Evolutionary conservation across 2,329 filamentous ascomycete genomes (phyloP), one percentile per base, ranked within the genome.

Genomic region (Fusarium sp.): DNA sequence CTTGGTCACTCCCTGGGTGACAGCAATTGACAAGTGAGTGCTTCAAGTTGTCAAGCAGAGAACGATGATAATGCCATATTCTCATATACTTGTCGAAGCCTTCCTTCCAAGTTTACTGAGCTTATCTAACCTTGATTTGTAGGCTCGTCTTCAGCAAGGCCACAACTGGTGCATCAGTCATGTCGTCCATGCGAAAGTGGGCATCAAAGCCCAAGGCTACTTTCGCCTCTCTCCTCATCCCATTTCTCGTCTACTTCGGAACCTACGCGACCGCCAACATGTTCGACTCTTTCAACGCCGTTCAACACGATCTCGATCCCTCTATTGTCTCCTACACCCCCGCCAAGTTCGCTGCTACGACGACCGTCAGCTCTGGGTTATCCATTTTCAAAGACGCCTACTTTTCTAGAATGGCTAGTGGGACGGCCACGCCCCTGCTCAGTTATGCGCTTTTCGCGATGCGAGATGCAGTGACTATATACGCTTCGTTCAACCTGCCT

Each of bases 181-280:
- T 61, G 31, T 70, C 72, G 6, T 71, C 71, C 10, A 40, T 74
- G 40, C 58, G 57, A 13, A 69, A 68, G n/a, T 73, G 70, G 72
- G 63, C 57, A 5, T 66, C 66, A 26, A 71, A 69, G 20, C 72
- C 72, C 15, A 73, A 62, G 20, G 63, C 69, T 10, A 60, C 70
- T 9, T 51, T 74, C 13, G 69, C 57, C 4, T 63, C 68, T 8
- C 68, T 73, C 28, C 66, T 74, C 34, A 58, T 74, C 28, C 72
- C 72, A 1, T 72, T 73, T 20, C 71, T 74, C 10, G 72, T 74
- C 50, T 74, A 74, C 42, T 74, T 74, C 40, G 72, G 72, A 44
- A 74, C 72, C 26, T 74, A 74, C 28, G 72, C 72, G 3, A 74
- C 72, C 1, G 71, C 72, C 44, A 74, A 74, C 52, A 53, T 74